Evolutionary conservation across 1,139 yeast genomes (phyloP).

Genomic region (Groenewaldozyma auringiensis): DNA sequence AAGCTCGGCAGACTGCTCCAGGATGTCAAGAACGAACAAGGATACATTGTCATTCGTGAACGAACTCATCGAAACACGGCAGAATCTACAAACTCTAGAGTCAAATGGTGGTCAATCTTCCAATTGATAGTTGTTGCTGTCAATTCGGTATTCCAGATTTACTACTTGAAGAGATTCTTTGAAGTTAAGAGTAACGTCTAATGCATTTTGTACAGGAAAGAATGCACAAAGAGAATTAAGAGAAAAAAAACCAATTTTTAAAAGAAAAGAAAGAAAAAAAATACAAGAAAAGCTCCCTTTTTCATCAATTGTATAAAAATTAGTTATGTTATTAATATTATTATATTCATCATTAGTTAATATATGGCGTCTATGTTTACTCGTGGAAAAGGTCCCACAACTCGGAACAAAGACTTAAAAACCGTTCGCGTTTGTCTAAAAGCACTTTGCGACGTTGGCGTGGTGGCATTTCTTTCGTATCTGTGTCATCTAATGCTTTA

Average conservation of each 20-base stretch:
- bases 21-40: slow-evolving; percentile 80
- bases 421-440: slow-evolving; percentile 19
- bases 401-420: slow-evolving; percentile 26
- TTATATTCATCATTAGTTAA: neutral
- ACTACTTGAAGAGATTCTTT: slow-evolving; percentile 87
- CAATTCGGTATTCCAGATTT: slow-evolving; percentile 87
- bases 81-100: slow-evolving; percentile 92
- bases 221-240: neutral
- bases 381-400: slow-evolving; percentile 27
- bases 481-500: slow-evolving; percentile 23
- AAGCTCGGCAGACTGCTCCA: slow-evolving; percentile 67
- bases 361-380: neutral
- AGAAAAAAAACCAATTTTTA: neutral
- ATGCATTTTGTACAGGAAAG: slow-evolving; percentile 15
- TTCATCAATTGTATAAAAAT: neutral
- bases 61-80: slow-evolving; percentile 98
- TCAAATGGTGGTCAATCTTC: slow-evolving; percentile 96
- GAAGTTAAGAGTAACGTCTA: slow-evolving; percentile 87
- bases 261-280: neutral
- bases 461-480: neutral
- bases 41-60: slow-evolving; percentile 90
- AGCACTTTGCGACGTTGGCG: neutral
- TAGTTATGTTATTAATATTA: slow-evolving; percentile 2
- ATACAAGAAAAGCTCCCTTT: neutral
- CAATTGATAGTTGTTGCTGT: slow-evolving; percentile 79